Evolutionary conservation across 2,329 filamentous ascomycete species (phyloP), one percentile per base, ranked within the genome.

Genomic region (Talaromyces funiculosus): DNA sequence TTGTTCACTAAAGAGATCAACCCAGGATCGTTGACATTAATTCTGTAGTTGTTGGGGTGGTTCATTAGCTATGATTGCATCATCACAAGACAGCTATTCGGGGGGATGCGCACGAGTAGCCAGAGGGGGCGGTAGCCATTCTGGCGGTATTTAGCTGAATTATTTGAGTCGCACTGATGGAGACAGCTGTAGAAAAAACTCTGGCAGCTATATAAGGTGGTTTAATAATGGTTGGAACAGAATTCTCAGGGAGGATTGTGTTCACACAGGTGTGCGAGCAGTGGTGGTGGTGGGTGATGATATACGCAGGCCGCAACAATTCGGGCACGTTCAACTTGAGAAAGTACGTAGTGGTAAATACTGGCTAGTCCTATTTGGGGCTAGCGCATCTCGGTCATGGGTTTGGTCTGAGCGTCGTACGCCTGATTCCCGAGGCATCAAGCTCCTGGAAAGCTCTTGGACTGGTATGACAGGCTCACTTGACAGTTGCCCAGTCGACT

Each of bases 1-100:
- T 96, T 97, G 83, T 99, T 99, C 75, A 99, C 94, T 69, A 97
- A 89, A 33, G 86, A 87, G 70, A 89, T 89, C 68, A 89, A 80
- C 66, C 81, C 81, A 26, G 86, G 86, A 70, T 89, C 86, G 72
- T 89, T 89, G 63, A 89, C 86, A 73, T 88, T 89, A 75, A 88
- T 87, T 68, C 86, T 88, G 72, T 67, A 65, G 2, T 51, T 10
- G 16, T 49, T 20, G 18, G 18, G 6, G 47, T 35, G 10, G 29
- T 51, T 22, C 0, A 29, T 20, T 33, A 35, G 47, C 10, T 22
- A 7, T 22, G 20, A 4, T 31, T 35, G 5, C n/a, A 20, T 51
- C 47, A 18, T 51, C 26, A 51, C 47, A 51, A 54, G 53, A 53
- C 33, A 63, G 65, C 66, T 64, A 10, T 20, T 20, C 29, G 47